Conservation (phyloP, 305 asterid genomes). For the Andrographis paniculata region DNA sequence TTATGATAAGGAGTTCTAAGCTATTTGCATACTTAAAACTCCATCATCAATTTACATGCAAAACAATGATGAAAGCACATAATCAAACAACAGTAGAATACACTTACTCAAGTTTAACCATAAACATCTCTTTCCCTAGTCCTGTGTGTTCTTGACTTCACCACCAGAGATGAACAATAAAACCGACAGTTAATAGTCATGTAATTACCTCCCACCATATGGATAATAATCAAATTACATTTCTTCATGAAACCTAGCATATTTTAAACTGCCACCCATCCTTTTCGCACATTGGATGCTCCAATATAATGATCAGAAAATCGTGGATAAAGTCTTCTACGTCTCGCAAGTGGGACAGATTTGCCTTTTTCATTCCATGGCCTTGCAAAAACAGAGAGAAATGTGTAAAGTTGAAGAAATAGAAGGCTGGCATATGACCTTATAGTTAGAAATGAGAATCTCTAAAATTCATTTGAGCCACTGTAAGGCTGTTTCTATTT, state of each 20-base stretch:
- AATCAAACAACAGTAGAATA: background rate
- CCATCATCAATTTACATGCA: no score
- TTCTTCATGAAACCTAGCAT: slow-evolving; percentile 3
- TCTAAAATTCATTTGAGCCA: slow-evolving; percentile 99
- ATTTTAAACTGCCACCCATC: slow-evolving; percentile 94
- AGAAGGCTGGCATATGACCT: slow-evolving; percentile 37
- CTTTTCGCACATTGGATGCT: slow-evolving; percentile 98
- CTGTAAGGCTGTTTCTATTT: slow-evolving; percentile 75
- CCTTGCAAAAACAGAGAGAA: slow-evolving; percentile 38
- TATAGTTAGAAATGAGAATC: slow-evolving; percentile 85
- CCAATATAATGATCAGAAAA: slow-evolving; percentile 82
- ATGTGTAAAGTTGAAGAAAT: slow-evolving; percentile 15
- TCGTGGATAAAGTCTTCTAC: slow-evolving; percentile 94
- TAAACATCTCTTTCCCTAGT: background rate
- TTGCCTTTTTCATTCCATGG: slow-evolving; percentile 42
- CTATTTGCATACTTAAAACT: no score
- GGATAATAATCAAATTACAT: no score
- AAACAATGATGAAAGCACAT: background rate
- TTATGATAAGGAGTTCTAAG: no score
- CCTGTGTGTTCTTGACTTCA: background rate
- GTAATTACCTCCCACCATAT: no score
- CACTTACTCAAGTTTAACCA: background rate
- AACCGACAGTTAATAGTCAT: no score
- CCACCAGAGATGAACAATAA: no score
- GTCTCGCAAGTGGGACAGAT: slow-evolving; percentile 51